Evolutionary conservation across 2,329 filamentous ascomycete species (phyloP).

Genomic region (Corynespora cassiicola): DNA sequence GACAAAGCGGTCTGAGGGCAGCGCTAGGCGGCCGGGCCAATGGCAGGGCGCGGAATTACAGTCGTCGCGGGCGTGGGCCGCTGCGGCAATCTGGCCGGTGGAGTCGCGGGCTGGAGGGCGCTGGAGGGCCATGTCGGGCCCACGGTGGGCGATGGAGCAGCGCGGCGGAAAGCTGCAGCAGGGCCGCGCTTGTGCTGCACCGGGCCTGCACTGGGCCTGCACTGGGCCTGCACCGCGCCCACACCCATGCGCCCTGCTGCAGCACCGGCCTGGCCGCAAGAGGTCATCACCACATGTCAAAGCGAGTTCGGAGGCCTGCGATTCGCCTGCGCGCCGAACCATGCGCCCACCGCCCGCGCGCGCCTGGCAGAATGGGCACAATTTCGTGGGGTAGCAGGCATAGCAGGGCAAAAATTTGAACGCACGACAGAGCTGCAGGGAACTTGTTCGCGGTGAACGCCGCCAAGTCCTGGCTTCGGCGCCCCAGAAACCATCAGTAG

Average conservation of each 20-base stretch:
- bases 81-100: conserved; percentile 38
- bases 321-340: conserved; percentile 27
- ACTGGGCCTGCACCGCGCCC: neutral
- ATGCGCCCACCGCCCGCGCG: conserved; percentile 30
- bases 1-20: conserved; percentile 27
- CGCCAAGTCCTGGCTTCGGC: conserved; percentile 15
- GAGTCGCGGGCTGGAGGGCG: conserved; percentile 30
- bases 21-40: conserved; percentile 33
- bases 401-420: conserved; percentile 39
- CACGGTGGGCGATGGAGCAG: conserved; percentile 3
- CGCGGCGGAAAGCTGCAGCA: conserved; percentile 34
- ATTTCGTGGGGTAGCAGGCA: conserved; percentile 48
- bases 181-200: neutral
- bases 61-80: conserved; percentile 34
- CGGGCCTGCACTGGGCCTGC: neutral
- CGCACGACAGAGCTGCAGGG: conserved; percentile 33
- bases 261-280: too few relatives aligned
- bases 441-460: conserved; percentile 26
- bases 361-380: conserved; percentile 42
- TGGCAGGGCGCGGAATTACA: conserved; percentile 25
- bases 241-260: neutral
- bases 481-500: conserved; percentile 11
- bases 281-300: conserved; percentile 30
- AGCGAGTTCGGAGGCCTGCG: conserved; percentile 35
- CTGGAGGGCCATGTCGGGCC: too few relatives aligned